Base-by-base conservation (phyloP, 202 grass and related monocot species). In the Zoysia matrella region DNA sequence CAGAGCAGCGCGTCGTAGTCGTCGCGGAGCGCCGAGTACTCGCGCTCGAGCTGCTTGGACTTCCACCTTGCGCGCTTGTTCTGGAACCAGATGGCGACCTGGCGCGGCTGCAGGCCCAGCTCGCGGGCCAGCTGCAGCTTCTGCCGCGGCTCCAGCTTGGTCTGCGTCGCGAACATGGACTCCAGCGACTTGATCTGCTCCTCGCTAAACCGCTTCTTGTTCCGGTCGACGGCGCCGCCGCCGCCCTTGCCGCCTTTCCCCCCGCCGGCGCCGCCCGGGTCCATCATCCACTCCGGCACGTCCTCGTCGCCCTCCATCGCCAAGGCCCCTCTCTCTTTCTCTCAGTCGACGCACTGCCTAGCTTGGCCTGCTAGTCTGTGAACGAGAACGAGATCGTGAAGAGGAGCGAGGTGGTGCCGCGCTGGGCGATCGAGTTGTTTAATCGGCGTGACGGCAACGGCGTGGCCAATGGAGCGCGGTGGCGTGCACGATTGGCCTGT, bases 41-140 rank as follows among this genome's bases (percentile, higher is more conserved):
- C 87, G 15, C 91, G 82, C 91, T 99, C 97, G 46, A 99, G 89
- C 89, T 99, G 92, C 89, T 96, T 99, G 80, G 97, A 95, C 85
- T 99, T 99, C 97, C 93, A 99, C 5, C 97, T 52, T 3, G 97
- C 97, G 14, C 97, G 93, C 86, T 99, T 99, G 93, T 99, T 99
- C 81, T 99, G 97, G 74, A 99, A 99, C 97, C 97, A 99, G 71
- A 99, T 99, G 83, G 93, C 93, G 2, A 99, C 97, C 81, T 99
- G 97, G 30, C 97, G 87, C 0, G 97, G 97, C 85, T 99, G 93
- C 84, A 99, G 87, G 64, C 82, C 88, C 39, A 99, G 97, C 51
- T 99, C 97, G 74, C 88, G 69, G 3, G 97, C 97, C 3, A 99
- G 91, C 91, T 94, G 97, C 86, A 96, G 93, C 91, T 99, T 99